Evolutionary conservation across 495 filamentous ascomycete species (phyloP), one percentile per base, ranked within the genome.

Genomic region (Elaphomyces granulatus): DNA sequence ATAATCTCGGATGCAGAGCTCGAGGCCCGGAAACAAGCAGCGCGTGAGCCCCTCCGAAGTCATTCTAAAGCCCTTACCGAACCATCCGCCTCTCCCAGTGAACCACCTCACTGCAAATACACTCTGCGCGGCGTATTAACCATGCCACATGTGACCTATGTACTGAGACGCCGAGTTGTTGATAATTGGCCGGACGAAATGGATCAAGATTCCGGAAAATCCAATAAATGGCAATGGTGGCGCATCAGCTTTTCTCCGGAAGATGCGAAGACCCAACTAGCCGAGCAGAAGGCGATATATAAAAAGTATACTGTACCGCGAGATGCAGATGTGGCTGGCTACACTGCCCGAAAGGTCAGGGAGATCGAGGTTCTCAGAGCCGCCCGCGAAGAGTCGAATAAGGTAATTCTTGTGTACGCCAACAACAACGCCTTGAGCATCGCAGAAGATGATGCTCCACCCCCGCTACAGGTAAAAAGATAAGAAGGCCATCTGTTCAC

Each of bases 41-140:
- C 66, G 2, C 44, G 56, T 20, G 58, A 70, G 32, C 54, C 54
- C 15, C 54, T 80, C 18, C 58, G 54, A 35, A 54, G 52, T 33
- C 66, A 68, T 34, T 68, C 70, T 2, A 68, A 67, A 40, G 56
- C 64, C 9, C 74, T 70, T 43, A 78, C 69, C 1, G 57, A 74
- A 41, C 63, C 70, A n/a, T 57, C 67, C 2, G 49, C 65, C n/a
- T 59, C 68, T 26, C 54, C 61, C 18, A 50, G 49, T 3, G 57
- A 70, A 36, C 60, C 67, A 17, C 56, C 62, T 40, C 34, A 58
- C 37, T 54, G 66, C 50, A 56, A 52, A 42, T 75, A 75, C 44
- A 71, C 64, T 0, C 48, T 75, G 32, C 61, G 69, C 28, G 71
- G 71, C 15, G 64, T 75, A 2, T 69, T 61, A 36, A 71, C 69